Conservation (phyloP, 2,329 filamentous ascomycete genomes). For the Penicillium sp. region DNA sequence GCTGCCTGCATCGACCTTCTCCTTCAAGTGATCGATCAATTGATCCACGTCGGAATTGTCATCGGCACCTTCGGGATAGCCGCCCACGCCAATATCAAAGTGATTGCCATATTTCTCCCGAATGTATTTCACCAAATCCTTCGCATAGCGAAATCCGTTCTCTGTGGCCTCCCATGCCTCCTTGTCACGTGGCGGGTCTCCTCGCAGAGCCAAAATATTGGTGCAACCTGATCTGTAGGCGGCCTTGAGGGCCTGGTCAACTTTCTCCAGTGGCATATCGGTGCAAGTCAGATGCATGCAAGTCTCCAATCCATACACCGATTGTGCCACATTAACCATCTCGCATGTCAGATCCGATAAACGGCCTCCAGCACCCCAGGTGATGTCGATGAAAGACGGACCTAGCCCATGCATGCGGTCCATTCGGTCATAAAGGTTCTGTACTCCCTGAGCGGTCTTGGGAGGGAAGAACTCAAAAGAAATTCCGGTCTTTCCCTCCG, state of each 20-base stretch:
- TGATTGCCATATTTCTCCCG: conserved; percentile 74
- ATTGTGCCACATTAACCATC: conserved; percentile 95
- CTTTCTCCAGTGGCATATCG: conserved; percentile 90
- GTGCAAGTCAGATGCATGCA: conserved; percentile 99
- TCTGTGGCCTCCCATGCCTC: conserved; percentile 90
- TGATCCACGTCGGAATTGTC: conserved; percentile 83
- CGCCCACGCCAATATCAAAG: conserved; percentile 96
- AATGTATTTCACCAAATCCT: conserved; percentile 84
- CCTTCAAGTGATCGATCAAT: conserved; percentile 87
- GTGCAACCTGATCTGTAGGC: conserved; percentile 95
- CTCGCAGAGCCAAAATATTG: conserved; percentile 90
- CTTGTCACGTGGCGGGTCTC: conserved; percentile 88
- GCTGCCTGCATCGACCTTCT: conserved; percentile 92
- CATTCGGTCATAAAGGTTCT: conserved; percentile 99
- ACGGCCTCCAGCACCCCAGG: conserved; percentile 92
- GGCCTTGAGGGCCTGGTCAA: conserved; percentile 79
- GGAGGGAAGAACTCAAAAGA: conserved; percentile 99
- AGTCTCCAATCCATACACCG: conserved; percentile 91
- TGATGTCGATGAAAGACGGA: conserved; percentile 95
- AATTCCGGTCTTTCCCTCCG: conserved; percentile 78
- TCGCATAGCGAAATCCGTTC: conserved; percentile 84
- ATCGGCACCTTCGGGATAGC: conserved; percentile 92
- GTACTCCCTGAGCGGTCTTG: conserved; percentile 83
- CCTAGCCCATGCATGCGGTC: conserved; percentile 96
- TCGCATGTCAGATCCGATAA: conserved; percentile 91